Conservation (phyloP, 352 stramenopile species). For the Phytophthora sansomeana region DNA sequence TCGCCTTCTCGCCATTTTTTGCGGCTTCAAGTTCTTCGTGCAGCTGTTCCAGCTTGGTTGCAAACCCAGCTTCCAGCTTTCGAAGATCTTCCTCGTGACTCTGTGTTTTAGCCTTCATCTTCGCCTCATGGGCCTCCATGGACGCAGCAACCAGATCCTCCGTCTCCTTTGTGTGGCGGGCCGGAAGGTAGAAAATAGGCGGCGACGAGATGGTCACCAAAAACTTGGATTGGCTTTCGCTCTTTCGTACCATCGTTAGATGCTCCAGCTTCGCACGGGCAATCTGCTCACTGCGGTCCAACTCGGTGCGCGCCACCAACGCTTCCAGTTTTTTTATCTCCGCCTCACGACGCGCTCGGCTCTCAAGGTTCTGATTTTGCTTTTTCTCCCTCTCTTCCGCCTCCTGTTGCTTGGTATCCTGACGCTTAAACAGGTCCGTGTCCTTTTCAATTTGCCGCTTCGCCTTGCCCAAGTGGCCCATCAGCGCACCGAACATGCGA, state of each 20-base stretch:
- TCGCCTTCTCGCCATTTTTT: conserved; percentile 30
- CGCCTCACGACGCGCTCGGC: conserved; percentile 47
- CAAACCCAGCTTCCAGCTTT: conserved; percentile 60
- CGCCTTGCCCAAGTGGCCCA: conserved; percentile 83
- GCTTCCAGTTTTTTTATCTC: conserved; percentile 51
- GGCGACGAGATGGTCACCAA: conserved; percentile 73
- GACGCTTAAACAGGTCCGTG: conserved; percentile 72
- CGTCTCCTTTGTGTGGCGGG: conserved; percentile 81
- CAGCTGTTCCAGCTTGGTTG: conserved; percentile 54
- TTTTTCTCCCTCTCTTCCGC: conserved; percentile 75
- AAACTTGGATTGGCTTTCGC: conserved; percentile 60
- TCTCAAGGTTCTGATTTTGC: conserved; percentile 63
- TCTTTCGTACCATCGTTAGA: conserved; percentile 55
- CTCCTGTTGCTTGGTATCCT: conserved; percentile 71
- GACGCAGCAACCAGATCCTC: conserved; percentile 75
- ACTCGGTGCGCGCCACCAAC: conserved; percentile 52
- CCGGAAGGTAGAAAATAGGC: conserved; percentile 76
- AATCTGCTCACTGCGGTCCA: conserved; percentile 63
- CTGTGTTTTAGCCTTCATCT: conserved; percentile 47
- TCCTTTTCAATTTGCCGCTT: conserved; percentile 86
- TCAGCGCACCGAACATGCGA: conserved; percentile 84
- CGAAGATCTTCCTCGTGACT: conserved; percentile 58
- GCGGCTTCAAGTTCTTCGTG: conserved; percentile 52
- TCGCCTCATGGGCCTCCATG: conserved; percentile 76
- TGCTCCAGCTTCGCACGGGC: conserved; percentile 68